Conservation (phyloP, 371 early-diverging fungal genomes). For the Lichtheimia ornata region DNA sequence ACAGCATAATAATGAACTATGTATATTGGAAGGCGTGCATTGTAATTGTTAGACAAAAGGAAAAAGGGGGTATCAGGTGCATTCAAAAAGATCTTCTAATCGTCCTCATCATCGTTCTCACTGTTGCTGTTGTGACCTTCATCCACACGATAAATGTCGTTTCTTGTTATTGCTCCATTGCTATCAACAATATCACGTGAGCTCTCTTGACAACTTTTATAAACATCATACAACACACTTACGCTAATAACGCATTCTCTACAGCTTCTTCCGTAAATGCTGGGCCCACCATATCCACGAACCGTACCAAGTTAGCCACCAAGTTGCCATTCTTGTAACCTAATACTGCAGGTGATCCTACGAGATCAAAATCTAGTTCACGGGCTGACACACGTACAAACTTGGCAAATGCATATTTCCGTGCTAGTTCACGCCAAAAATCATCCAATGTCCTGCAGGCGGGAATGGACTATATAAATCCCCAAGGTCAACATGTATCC, state of each 20-base stretch:
- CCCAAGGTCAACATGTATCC: neutral
- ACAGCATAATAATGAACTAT: too few species aligned
- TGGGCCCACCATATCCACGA: conserved; percentile 43
- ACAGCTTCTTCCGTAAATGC: conserved; percentile 40
- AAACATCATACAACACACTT: conserved; percentile 3
- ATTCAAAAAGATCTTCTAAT: too few species aligned
- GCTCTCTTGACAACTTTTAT: too few species aligned
- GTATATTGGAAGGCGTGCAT: too few species aligned
- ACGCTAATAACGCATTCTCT: conserved; percentile 42
- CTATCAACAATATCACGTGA: conserved; percentile 1
- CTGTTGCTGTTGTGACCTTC: too few species aligned
- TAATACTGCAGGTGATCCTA: conserved; percentile 56
- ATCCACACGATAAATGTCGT: too few species aligned
- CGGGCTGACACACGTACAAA: conserved; percentile 52
- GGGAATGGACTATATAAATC: conserved; percentile 22
- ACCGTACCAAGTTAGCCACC: conserved; percentile 52
- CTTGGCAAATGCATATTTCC: conserved; percentile 50
- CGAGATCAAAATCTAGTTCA: conserved; percentile 53
- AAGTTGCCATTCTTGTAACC: conserved; percentile 50
- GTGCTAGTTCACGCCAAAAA: conserved; percentile 31
- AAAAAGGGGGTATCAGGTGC: too few species aligned
- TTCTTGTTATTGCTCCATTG: neutral
- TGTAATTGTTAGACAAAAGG: too few species aligned
- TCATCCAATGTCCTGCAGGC: conserved; percentile 42
- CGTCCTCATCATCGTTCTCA: too few species aligned